Percentiles rank a stretch among this genome's conserved stretches.
phyloP scores from a whole-genome alignment of 2,329 filamentous ascomycete genomes.

The Claviceps sp. region DNA sequence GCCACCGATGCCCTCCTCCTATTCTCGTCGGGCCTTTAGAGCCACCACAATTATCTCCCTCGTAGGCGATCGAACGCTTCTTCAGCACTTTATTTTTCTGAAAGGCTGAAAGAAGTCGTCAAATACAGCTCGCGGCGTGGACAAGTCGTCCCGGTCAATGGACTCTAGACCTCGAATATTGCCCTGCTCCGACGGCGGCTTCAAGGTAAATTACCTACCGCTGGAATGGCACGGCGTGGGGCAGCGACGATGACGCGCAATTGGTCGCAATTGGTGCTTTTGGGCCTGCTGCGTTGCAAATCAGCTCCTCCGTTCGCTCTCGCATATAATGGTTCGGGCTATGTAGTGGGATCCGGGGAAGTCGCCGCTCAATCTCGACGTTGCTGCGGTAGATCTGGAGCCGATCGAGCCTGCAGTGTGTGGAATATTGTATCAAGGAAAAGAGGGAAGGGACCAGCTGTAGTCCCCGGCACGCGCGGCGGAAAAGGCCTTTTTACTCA shows the following conservation, averaged over 20 bases:
- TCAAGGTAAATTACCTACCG: not conserved
- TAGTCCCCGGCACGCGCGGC: not conserved
- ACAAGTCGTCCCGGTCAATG: not conserved
- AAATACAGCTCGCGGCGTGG: not conserved
- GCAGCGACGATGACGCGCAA: not conserved
- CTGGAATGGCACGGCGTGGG: not conserved
- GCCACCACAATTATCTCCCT: not conserved
- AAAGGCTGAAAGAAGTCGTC: not conserved
- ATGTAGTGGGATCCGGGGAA: not conserved
- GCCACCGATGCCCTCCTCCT: not conserved
- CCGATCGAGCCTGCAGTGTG: not conserved
- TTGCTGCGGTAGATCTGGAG: not conserved
- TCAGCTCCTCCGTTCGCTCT: not conserved
- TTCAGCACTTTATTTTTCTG: not conserved
- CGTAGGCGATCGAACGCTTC: not conserved
- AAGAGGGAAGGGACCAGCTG: not conserved
- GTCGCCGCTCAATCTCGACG: not conserved
- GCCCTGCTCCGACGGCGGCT: no score
- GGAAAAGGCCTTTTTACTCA: not conserved
- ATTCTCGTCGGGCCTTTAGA: not conserved
- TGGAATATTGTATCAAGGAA: not conserved
- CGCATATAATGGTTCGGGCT: not conserved
- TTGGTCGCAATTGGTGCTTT: slow-evolving; percentile 1
- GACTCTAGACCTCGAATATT: not conserved
- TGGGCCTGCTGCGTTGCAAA: not conserved